Evolutionary conservation across 2,329 filamentous ascomycete species (phyloP).

Genomic region (Trichoderma sp.): DNA sequence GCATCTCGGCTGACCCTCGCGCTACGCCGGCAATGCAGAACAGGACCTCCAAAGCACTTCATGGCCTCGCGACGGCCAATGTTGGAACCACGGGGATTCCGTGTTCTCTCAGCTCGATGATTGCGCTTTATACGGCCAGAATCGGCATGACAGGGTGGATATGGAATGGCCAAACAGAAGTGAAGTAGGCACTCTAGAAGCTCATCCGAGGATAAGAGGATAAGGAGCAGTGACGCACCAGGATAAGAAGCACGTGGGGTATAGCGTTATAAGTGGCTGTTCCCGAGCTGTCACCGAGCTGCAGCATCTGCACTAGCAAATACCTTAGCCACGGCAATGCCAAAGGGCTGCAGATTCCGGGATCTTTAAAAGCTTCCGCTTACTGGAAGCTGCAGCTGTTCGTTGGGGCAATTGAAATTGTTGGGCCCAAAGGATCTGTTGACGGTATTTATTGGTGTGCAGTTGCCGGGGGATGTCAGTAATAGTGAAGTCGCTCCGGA

Average conservation of each 20-base stretch:
- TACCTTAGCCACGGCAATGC: not conserved
- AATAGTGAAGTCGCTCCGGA: not conserved
- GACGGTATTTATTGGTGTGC: not conserved
- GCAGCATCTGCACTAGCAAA: not conserved
- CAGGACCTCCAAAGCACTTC: conserved; percentile 32
- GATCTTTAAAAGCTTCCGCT: not conserved
- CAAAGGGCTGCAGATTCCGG: not conserved
- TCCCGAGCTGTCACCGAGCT: conserved; percentile 1
- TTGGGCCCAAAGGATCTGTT: not conserved
- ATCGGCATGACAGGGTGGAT: not conserved
- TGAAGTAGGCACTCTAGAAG: not conserved
- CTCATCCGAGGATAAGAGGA: not conserved
- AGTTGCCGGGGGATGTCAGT: not conserved
- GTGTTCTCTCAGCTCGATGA: not conserved
- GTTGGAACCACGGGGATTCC: not conserved
- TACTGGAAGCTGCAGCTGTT: not conserved
- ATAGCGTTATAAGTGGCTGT: not conserved
- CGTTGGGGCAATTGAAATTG: not conserved
- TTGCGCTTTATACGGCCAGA: conserved; percentile 19
- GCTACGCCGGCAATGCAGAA: conserved; percentile 31
- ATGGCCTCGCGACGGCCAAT: conserved; percentile 32
- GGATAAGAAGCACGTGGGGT: conserved; percentile 2
- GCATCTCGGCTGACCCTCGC: conserved; percentile 19
- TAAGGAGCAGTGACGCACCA: conserved; percentile 15
- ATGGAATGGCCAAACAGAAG: not conserved